Evolutionary conservation across 2,329 filamentous ascomycete genomes (phyloP).

Genomic region (Gremmenia infestans): DNA sequence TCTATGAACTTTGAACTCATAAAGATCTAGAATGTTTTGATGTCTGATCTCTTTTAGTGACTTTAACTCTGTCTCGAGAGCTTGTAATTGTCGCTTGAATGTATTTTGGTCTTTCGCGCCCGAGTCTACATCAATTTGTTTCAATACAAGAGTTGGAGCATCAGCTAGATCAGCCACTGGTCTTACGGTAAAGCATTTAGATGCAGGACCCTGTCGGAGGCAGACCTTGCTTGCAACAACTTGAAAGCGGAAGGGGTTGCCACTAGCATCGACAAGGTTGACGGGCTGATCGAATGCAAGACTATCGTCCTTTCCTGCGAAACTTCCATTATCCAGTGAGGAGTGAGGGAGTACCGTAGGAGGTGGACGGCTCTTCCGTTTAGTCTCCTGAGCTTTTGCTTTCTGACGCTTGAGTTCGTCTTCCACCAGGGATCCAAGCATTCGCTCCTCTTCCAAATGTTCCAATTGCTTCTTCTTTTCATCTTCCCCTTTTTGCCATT

Average conservation of each 20-base stretch:
- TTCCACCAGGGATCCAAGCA: constrained; percentile 65
- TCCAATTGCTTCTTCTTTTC: constrained; percentile 48
- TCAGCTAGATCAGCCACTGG: constrained; percentile 52
- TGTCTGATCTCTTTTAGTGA: constrained; percentile 70
- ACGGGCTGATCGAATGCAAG: constrained; percentile 66
- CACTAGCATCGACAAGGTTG: constrained; percentile 56
- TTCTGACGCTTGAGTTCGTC: constrained; percentile 66
- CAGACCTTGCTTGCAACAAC: constrained; percentile 66
- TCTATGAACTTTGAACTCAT: constrained; percentile 74
- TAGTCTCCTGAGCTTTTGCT: constrained; percentile 58
- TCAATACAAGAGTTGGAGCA: constrained; percentile 63
- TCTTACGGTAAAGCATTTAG: constrained; percentile 66
- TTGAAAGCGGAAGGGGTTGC: constrained; percentile 62
- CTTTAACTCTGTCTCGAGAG: constrained; percentile 72
- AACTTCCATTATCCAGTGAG: constrained; percentile 19
- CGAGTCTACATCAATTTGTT: constrained; percentile 59
- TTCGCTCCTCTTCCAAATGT: constrained; percentile 62
- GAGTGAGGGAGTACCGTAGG: constrained; percentile 21
- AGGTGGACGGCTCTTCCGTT: constrained; percentile 50
- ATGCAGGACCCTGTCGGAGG: constrained; percentile 60
- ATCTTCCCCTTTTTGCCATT: constrained; percentile 42
- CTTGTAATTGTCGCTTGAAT: constrained; percentile 71
- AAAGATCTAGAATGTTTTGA: constrained; percentile 69
- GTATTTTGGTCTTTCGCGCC: constrained; percentile 53
- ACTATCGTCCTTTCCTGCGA: constrained; percentile 32